Evolutionary conservation across 2,329 filamentous ascomycete genomes (phyloP), one percentile per base, ranked within the genome.

Genomic region (Clarireedia homoeocarpa): DNA sequence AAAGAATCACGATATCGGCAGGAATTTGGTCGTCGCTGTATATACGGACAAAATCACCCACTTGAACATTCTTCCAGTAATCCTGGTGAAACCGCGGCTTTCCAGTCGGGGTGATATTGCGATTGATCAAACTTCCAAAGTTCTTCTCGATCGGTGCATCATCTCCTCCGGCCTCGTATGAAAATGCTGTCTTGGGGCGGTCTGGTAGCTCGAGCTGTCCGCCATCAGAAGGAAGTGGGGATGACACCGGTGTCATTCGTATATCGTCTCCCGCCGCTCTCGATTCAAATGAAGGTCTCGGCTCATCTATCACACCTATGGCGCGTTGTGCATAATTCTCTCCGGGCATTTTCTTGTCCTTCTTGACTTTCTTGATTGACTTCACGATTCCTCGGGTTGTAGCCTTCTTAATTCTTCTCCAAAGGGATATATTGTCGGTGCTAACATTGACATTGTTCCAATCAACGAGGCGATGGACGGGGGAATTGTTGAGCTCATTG

Each of bases 11-110:
- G 48, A 99, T 77, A 71, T 99, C 94, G 48, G 94, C 92, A 1
- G 94, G 95, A 24, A 99, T 83, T 64, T 95, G 91, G 67, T 99
- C 94, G 63, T 96, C 88, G 66, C 95, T 96, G 74, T 96, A 97
- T 51, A 99, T 82, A 63, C 95, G 89, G 54, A 99, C 86, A 72
- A 96, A 97, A 71, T 99, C 94, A 48, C 94, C 94, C 7, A 99
- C 94, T 65, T 91, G 85, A 14, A 99, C 80, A 65, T 85, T 95
- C 73, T 99, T 99, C 94, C 94, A 99, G 45, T 84, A 85, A 67
- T 96, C 91, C 65, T 86, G 88, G 71, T 95, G 92, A 73, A 99
- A 99, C 24, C 88, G 82, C 36, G 91, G 89, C 50, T 81, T 86
- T 53, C 86, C 88, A 4, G 82, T 77, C 0, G 80, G 74, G 14